phyloP scores from a whole-genome alignment of 441 rosid genomes.

The Melastoma candidum region DNA sequence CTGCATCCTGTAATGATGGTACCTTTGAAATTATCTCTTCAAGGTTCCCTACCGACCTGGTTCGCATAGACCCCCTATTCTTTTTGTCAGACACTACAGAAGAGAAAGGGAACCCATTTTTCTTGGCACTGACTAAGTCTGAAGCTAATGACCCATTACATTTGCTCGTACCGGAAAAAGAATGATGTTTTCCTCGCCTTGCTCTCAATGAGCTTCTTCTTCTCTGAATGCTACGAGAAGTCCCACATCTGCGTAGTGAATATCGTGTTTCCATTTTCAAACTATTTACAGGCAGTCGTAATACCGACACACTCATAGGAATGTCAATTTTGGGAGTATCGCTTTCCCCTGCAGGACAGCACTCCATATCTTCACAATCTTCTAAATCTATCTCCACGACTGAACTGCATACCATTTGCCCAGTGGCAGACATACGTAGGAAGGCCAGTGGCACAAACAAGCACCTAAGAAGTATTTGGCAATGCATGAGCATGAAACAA shows the following conservation, averaged over 20 bases:
- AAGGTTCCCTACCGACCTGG: slow-evolving; percentile 18
- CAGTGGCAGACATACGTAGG: slow-evolving; percentile 26
- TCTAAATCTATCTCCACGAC: slow-evolving; percentile 2
- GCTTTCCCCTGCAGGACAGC: slow-evolving; percentile 6
- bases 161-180: slow-evolving; percentile 31
- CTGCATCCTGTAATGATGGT: slow-evolving; percentile 22
- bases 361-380: slow-evolving; percentile 13
- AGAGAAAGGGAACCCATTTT: slow-evolving; percentile 39
- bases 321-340: slow-evolving; percentile 19
- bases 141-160: slow-evolving; percentile 41
- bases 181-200: slow-evolving; percentile 54
- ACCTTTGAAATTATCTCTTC: slow-evolving; percentile 20
- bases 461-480: slow-evolving; percentile 20
- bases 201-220: slow-evolving; percentile 66
- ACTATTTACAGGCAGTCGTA: slow-evolving; percentile 37
- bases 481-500: slow-evolving; percentile 56
- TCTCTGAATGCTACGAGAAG: slow-evolving; percentile 58
- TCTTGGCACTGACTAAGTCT: slow-evolving; percentile 46
- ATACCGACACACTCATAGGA: slow-evolving; percentile 21
- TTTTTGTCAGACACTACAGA: slow-evolving; percentile 35
- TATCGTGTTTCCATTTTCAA: slow-evolving; percentile 40
- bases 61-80: slow-evolving; percentile 34
- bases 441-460: slow-evolving; percentile 24
- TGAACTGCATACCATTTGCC: slow-evolving; percentile 18
- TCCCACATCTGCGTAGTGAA: slow-evolving; percentile 37